Base-by-base conservation (phyloP, 192 early-diverging fungal species). In the Entophlyctis luteolus region DNA sequence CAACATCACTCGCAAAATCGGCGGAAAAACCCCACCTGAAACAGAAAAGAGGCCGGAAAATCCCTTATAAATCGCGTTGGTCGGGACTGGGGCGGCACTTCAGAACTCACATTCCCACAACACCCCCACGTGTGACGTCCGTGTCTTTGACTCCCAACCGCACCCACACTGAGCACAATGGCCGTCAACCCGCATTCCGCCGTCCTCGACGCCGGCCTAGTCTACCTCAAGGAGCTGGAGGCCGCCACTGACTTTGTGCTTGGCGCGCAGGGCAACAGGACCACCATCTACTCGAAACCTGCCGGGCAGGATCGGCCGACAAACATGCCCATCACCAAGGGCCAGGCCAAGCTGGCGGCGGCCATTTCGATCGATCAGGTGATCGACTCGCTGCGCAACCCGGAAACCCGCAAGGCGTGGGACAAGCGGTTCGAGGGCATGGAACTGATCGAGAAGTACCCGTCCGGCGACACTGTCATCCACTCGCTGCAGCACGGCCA, bases 311-410 rank as follows among this genome's bases (percentile, higher is more conserved):
- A 28, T 48, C 25, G 34, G 27, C 33, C 29, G 3, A 37, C 33
- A 8, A 63, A 47, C 48, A 63, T 66, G 48, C 63, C 63, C 27
- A 54, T 66, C 14, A 33, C 20, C 48, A 66, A 66, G 36, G 63
- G 49, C 29, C 32, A 36, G 8, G 20, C 35, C 5, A 1, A 12
- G n/a, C 35, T 66, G 1, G 20, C 28, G 8, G 14, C 37, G 4
- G 52, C 14, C 27, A 6, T 66, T 34, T 35, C 63, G 3, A 22
- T 66, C 39, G 63, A 66, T 20, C 49, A 52, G 20, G 36, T 66
- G 12, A 8, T 66, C 14, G 50, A 35, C 50, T 37, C 63, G 10
- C 23, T 66, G 18, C 48, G 47, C 25, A 50, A 66, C 23, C 8
- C 34, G 12, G 49, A 34, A 31, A 10, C 4, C 22, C 62, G 62